phyloP scores from a whole-genome alignment of 495 filamentous ascomycete species.

The Thermothielavioides terrestris region DNA sequence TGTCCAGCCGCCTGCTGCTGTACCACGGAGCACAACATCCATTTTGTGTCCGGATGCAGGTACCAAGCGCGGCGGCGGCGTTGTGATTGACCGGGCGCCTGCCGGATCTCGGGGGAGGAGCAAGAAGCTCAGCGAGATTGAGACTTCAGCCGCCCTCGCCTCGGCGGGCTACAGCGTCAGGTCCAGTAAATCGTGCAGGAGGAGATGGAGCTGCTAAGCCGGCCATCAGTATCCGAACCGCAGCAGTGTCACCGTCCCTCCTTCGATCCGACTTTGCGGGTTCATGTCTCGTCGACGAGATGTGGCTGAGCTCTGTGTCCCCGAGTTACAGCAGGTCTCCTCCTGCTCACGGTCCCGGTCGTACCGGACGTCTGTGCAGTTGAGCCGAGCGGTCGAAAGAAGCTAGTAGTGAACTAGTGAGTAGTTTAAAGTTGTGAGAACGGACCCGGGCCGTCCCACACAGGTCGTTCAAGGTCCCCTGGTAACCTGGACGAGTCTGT shows the following conservation, averaged over 20 bases:
- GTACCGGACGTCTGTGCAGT: no score
- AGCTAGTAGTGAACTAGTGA: no score
- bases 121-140: neutral
- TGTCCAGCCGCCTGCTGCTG: neutral
- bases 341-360: neutral
- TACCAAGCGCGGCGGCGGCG: slow-evolving; percentile 2
- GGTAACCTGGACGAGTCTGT: neutral
- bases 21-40: slow-evolving; percentile 1
- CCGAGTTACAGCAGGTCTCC: neutral
- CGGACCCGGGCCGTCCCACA: neutral
- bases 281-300: neutral
- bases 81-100: neutral
- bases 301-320: neutral
- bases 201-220: neutral
- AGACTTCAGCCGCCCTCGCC: neutral
- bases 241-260: neutral
- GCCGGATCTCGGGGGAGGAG: neutral
- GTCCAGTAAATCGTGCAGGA: neutral
- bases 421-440: no score
- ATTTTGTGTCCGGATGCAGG: slow-evolving; percentile 6
- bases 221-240: neutral
- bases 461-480: no score
- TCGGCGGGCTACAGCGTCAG: neutral
- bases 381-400: no score
- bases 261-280: neutral